Evolutionary conservation across 164 flowering plant species (phyloP), one percentile per base, ranked within the genome.

Genomic region (Annona squamosa): DNA sequence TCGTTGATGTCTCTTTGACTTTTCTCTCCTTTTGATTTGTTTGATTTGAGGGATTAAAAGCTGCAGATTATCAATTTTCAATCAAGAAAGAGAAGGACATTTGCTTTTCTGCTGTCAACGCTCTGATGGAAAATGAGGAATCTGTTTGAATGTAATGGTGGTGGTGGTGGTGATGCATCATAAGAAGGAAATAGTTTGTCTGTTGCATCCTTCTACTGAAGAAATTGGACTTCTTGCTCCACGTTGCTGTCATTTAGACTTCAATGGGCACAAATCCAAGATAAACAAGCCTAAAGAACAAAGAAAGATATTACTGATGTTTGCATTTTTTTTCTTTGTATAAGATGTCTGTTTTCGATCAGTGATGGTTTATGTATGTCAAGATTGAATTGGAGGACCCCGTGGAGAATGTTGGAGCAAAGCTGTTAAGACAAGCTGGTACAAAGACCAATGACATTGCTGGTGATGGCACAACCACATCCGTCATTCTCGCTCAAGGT

Each of bases 391-490:
- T 93, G 80, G 98, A 89, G 70, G 97, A 93, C 65, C 94, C 96
- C 65, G 44, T 93, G 80, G 97, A 93, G 83, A 91, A 91, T 81
- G 86, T 93, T 79, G 97, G 97, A 65, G 97, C 85, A 7, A 91
- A 93, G 73, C 71, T 93, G 79, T 88, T 93, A 70, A 90, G 94
- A 76, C 93, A 87, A 84, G 98, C 98, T 52, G 98, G 91, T 67
- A 91, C 97, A 44, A 93, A 84, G 74, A 91, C 98, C 59, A 91
- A 93, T 83, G 90, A 89, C 72, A 86, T 90, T 79, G 97, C 97
- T 71, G 97, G 98, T 69, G 97, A 93, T 85, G 97, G 98, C 75
- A 87, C 87, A 70, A 90, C 97, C 43, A 91, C 98, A 46, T 91
- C 98, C 67, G 75, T 93, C 45, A 71, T 93, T 74, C 97, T 93